A percentile compares a stretch with the other conserved stretches of the same genome.
phyloP scores from a whole-genome alignment of 768 basidiomycete species.

The Leccinum longicurvipes region DNA sequence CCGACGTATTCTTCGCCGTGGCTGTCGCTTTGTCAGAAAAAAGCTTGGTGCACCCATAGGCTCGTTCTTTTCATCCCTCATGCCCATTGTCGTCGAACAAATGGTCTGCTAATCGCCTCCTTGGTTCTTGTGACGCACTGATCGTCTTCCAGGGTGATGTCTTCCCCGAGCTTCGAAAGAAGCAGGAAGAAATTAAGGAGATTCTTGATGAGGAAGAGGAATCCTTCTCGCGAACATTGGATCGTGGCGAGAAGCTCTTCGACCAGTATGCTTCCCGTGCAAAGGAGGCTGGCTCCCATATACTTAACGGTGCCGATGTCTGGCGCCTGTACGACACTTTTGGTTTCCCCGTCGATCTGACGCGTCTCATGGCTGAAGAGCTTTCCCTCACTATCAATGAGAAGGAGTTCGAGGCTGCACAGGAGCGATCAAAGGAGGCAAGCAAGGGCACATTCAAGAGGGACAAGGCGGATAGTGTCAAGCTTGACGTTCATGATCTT shows the following conservation, averaged over 20 bases:
- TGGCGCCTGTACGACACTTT: constrained; percentile 98
- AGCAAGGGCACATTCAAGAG: constrained; percentile 83
- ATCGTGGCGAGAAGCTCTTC: constrained; percentile 94
- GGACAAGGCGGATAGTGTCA: constrained; percentile 64
- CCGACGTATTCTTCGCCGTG: constrained; percentile 86
- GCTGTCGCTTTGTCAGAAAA: constrained; percentile 93
- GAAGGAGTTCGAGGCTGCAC: constrained; percentile 84
- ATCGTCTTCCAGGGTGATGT: constrained; percentile 56
- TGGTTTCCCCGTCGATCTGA: constrained; percentile 96
- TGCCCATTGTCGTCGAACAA: constrained; percentile 85
- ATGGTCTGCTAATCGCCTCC: constrained; percentile 53
- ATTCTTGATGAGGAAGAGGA: constrained; percentile 97
- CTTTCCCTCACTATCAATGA: constrained; percentile 81
- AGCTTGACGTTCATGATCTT: constrained; percentile 94
- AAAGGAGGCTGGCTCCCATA: constrained; percentile 53
- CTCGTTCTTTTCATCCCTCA: constrained; percentile 89
- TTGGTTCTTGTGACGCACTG: constrained; percentile 5
- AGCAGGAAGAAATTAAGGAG: constrained; percentile 81
- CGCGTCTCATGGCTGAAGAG: constrained; percentile 96
- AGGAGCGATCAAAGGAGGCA: constrained; percentile 84
- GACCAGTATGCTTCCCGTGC: constrained; percentile 79
- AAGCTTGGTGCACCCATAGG: constrained; percentile 92
- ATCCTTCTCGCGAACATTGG: constrained; percentile 95
- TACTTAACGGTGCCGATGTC: constrained; percentile 87
- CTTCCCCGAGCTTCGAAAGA: constrained; percentile 92